A percentile compares a stretch with the other conserved stretches of the same genome.
phyloP scores from a whole-genome alignment of 441 rosid genomes.

The Pelargonium cotyledonis region DNA sequence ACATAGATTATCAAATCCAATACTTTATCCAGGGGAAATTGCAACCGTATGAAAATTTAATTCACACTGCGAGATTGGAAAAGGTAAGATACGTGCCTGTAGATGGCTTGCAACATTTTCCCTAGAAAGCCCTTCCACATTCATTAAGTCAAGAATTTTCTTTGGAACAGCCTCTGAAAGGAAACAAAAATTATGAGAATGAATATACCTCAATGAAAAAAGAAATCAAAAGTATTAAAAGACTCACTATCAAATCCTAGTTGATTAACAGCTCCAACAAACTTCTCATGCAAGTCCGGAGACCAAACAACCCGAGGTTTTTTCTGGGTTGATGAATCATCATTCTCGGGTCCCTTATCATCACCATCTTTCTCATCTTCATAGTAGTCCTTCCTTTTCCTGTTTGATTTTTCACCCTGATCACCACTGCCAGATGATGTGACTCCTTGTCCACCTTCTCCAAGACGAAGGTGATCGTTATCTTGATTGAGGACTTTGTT shows the following conservation, averaged over 20 bases:
- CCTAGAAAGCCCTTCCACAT: slow-evolving; percentile 82
- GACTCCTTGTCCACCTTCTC: slow-evolving; percentile 23
- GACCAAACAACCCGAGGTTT: slow-evolving; percentile 97
- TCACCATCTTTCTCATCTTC: slow-evolving; percentile 46
- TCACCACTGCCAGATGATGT: slow-evolving; percentile 26
- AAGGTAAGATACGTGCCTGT: slow-evolving; percentile 44
- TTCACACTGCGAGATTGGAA: background rate
- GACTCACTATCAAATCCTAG: slow-evolving; percentile 81
- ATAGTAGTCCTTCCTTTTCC: slow-evolving; percentile 59
- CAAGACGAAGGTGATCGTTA: slow-evolving; percentile 24
- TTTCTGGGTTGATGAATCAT: slow-evolving; percentile 57
- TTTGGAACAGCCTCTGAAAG: slow-evolving; percentile 92
- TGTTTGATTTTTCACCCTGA: slow-evolving; percentile 35
- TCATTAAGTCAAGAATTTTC: slow-evolving; percentile 90
- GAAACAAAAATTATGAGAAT: slow-evolving; percentile 5
- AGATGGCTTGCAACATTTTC: slow-evolving; percentile 98
- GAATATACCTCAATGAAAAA: slow-evolving; percentile 9
- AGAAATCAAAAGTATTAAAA: background rate
- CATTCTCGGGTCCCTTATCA: slow-evolving; percentile 42
- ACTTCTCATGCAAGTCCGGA: slow-evolving; percentile 72
- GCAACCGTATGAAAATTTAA: background rate
- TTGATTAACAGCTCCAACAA: slow-evolving; percentile 80
- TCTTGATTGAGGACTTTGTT: slow-evolving; percentile 36
- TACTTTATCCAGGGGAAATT: background rate
- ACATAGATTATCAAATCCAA: background rate